Evolutionary conservation across 2,329 filamentous ascomycete species (phyloP), one percentile per base, ranked within the genome.

Genomic region (Fusarium sp.): DNA sequence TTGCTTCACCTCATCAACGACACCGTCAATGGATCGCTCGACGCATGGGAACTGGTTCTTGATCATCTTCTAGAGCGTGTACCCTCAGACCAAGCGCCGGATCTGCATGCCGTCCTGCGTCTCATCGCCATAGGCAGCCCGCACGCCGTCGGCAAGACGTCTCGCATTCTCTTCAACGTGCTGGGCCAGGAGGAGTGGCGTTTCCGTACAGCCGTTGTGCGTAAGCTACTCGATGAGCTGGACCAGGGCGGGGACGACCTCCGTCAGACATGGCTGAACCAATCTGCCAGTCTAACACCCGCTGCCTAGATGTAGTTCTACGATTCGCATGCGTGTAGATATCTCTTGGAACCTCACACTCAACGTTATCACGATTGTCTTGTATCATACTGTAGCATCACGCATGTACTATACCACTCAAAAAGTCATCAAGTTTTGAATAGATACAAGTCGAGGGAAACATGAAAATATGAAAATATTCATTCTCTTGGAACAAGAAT

Each of bases 101-200:
- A 66, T 15, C 12, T 80, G n/a, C 81, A 84, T 66, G 74, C 80
- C 12, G 61, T 76, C 5, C 58, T 84, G 59, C 79, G 82, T 20
- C 75, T 83, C 9, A 69, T 82, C 17, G 79, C 78, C 33, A 78
- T 82, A 4, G 82, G 82, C 3, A 77, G 75, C 25, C 68, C 76
- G 15, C 72, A 80, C 9, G 79, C 80, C 15, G 74, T 76, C 72
- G 79, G 54, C 75, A 81, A 75, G 76, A 74, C 76, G 74, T 80
- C 67, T 52, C 79, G 32, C 63, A 72, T 79, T 11, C 74, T 84
- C 65, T 78, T 85, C 35, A 69, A 70, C 20, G 70, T 84, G n/a
- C 67, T 85, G 1, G 83, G 83, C 6, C 76, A 78, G 38, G 76
- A 83, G 2, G 83, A 85, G 69, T 83, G 82, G 82, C 68, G 59